Percentiles rank a stretch among this genome's conserved stretches.
Evolutionary conservation across 179 eudicot genomes (phyloP).

Genomic region (Actinidia polygama): DNA sequence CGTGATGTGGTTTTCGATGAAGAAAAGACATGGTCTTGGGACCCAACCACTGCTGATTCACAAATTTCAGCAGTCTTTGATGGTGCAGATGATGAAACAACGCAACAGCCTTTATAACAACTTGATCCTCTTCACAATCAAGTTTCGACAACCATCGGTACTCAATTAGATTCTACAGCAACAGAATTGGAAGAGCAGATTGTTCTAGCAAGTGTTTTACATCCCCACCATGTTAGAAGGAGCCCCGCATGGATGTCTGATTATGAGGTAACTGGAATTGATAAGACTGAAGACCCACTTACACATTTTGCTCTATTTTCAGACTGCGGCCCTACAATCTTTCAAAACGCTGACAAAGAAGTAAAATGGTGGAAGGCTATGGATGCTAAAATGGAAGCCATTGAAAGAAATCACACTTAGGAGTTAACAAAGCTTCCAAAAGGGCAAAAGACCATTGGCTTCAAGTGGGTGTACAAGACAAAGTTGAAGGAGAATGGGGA

Average conservation of each 20-base stretch:
- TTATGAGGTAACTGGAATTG: too few relatives aligned
- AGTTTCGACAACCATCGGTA: too few relatives aligned
- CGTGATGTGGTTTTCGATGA: neutral
- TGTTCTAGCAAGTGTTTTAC: too few relatives aligned
- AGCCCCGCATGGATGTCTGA: too few relatives aligned
- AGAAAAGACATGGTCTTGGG: neutral
- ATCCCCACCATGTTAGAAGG: too few relatives aligned
- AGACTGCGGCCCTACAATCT: too few relatives aligned
- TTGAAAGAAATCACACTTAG: too few relatives aligned
- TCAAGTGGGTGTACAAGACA: neutral
- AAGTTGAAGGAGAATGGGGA: neutral
- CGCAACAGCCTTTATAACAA: neutral
- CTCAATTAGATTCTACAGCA: too few relatives aligned
- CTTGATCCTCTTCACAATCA: neutral
- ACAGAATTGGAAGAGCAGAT: too few relatives aligned
- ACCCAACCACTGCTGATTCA: neutral
- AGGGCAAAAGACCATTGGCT: neutral
- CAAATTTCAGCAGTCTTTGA: neutral
- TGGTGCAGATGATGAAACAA: neutral
- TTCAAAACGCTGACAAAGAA: neutral
- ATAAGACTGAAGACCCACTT: too few relatives aligned
- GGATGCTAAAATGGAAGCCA: neutral
- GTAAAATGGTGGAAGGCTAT: neutral
- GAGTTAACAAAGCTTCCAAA: neutral
- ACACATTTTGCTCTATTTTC: too few relatives aligned